phyloP scores from a whole-genome alignment of 1,139 yeast genomes.

The Kodamaea ohmeri region DNA sequence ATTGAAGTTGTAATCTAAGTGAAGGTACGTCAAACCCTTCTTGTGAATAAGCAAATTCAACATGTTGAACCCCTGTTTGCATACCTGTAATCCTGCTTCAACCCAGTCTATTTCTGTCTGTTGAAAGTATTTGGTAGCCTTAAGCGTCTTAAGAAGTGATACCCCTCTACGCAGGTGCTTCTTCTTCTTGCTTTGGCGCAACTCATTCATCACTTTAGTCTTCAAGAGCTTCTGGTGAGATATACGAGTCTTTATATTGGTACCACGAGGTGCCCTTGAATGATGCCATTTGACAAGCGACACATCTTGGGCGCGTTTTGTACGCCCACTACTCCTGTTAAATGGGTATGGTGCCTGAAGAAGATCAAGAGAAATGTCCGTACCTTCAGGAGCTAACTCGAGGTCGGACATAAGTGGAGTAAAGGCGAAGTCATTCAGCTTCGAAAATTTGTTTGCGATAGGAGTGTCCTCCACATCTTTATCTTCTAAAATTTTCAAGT shows the following conservation, averaged over 20 bases:
- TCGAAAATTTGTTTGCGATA: neutral
- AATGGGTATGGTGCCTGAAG: conserved; percentile 87
- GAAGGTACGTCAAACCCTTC: conserved; percentile 88
- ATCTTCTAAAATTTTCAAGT: neutral
- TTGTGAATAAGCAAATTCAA: conserved; percentile 84
- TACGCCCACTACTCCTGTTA: conserved; percentile 67
- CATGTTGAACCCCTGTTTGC: conserved; percentile 94
- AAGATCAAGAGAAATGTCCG: conserved; percentile 59
- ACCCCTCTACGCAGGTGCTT: conserved; percentile 45
- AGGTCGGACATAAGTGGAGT: conserved; percentile 26
- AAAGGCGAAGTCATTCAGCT: neutral
- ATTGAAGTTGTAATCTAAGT: conserved; percentile 92
- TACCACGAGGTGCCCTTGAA: conserved; percentile 58
- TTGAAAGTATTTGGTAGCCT: conserved; percentile 83
- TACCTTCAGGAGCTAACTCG: conserved; percentile 38
- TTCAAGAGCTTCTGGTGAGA: conserved; percentile 88
- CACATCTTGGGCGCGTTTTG: conserved; percentile 85
- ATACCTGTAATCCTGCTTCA: conserved; percentile 93
- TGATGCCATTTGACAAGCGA: conserved; percentile 84
- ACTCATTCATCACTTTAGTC: conserved; percentile 65
- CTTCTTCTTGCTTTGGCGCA: conserved; percentile 40
- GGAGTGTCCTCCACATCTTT: neutral
- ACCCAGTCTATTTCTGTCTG: conserved; percentile 96
- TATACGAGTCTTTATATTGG: conserved; percentile 73
- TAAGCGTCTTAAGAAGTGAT: conserved; percentile 64